These are phyloP conservation scores for Cystobasidium sp. DNA, from an alignment of 1,284 basidiomycete species.

Conservation along the genomic window DNA sequence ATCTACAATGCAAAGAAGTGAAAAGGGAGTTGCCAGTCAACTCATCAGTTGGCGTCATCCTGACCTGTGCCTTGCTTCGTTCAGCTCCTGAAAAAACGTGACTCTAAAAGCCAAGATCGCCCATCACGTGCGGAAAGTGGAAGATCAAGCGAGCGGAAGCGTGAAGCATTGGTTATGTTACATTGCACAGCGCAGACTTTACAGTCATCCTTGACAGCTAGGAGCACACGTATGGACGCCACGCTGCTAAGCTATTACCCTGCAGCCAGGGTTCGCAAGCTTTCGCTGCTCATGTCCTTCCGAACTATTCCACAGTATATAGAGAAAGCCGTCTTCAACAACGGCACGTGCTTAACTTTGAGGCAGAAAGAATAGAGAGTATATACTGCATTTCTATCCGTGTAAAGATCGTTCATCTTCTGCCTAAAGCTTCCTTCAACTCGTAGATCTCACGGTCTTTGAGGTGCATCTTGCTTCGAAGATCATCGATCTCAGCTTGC, in stretches of 20 bases:
- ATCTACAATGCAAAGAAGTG: background rate
- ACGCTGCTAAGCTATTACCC: too few relatives aligned
- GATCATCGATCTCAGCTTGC: conserved; percentile 53
- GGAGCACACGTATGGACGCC: background rate
- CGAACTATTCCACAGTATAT: conserved; percentile 9
- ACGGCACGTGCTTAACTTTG: background rate
- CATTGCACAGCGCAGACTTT: conserved; percentile 5
- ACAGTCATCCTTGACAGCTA: too few relatives aligned
- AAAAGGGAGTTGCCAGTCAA: background rate
- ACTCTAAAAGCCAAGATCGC: background rate
- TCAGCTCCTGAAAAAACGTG: conserved; percentile 14
- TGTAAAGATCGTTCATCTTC: background rate
- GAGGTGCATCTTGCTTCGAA: conserved; percentile 48
- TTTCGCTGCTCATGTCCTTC: background rate
- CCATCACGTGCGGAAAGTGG: background rate
- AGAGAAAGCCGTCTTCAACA: background rate
- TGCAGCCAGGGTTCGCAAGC: background rate
- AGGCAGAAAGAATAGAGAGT: background rate
- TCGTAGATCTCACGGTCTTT: conserved; percentile 33
- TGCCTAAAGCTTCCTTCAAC: conserved; percentile 15
- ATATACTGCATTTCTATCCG: background rate
- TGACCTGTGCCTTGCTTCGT: background rate
- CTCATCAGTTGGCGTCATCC: background rate
- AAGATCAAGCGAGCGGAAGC: background rate
- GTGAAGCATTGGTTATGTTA: conserved; percentile 15